Evolutionary conservation across 768 basidiomycete species (phyloP).

Genomic region (Lyophyllum decastes): DNA sequence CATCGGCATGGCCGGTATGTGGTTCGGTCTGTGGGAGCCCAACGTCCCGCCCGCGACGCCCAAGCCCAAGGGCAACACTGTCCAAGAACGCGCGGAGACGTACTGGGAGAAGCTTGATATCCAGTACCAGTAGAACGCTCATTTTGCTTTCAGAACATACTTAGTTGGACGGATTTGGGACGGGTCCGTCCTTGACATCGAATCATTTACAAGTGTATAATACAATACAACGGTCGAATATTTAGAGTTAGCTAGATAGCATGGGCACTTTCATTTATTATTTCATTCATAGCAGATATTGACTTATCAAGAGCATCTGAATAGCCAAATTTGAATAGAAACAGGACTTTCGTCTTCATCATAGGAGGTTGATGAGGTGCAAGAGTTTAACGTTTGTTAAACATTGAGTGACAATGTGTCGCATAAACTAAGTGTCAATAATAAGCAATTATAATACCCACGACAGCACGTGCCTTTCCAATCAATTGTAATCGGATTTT

Average conservation of each 20-base stretch:
- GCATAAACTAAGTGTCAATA: too few relatives aligned
- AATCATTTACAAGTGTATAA: background rate
- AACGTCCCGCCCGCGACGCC: conserved; percentile 15
- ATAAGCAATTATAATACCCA: too few relatives aligned
- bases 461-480: too few relatives aligned
- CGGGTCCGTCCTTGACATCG: background rate
- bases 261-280: background rate
- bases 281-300: too few relatives aligned
- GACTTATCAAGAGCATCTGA: too few relatives aligned
- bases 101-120: conserved; percentile 20
- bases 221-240: background rate
- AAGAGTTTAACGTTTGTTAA: too few relatives aligned
- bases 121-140: background rate
- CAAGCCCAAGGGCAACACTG: conserved; percentile 20
- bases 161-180: background rate
- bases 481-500: too few relatives aligned
- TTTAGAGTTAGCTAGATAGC: background rate
- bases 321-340: too few relatives aligned
- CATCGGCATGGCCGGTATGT: conserved; percentile 21
- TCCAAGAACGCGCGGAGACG: conserved; percentile 24
- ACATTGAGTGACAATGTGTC: too few relatives aligned
- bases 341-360: too few relatives aligned
- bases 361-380: too few relatives aligned
- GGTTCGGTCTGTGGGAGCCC: conserved; percentile 18
- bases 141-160: background rate